A percentile compares a stretch with the other conserved stretches of the same genome.
Conservation (phyloP, 2,329 filamentous ascomycete species). For the Colletotrichum destructivum region DNA sequence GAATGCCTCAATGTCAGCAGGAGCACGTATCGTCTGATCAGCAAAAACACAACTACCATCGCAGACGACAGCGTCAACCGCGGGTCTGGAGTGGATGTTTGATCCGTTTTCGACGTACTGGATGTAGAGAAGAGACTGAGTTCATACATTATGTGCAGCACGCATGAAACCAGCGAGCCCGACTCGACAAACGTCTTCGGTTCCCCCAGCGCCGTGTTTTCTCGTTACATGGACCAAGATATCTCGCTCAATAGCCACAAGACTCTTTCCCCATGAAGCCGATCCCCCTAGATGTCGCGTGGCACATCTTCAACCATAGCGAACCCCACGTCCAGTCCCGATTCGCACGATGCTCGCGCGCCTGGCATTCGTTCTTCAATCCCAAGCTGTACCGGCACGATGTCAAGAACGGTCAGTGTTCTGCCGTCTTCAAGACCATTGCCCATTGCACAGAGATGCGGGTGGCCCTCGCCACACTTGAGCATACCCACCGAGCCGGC, state of each 20-base stretch:
- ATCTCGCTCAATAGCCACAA: neutral
- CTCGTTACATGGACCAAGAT: neutral
- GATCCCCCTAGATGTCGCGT: constrained; percentile 4
- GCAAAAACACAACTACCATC: neutral
- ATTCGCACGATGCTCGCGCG: neutral
- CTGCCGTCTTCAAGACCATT: neutral
- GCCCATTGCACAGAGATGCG: neutral
- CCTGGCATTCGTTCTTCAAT: constrained; percentile 18
- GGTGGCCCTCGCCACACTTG: neutral
- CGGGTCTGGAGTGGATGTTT: neutral
- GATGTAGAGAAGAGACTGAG: neutral
- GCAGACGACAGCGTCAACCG: neutral
- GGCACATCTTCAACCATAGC: constrained; percentile 13
- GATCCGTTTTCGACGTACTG: neutral
- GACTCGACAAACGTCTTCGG: neutral
- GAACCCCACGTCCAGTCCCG: neutral
- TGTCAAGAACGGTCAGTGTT: neutral
- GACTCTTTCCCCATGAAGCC: neutral
- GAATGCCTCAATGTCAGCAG: neutral
- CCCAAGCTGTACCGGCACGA: neutral
- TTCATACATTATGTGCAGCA: neutral
- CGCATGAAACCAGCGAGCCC: neutral
- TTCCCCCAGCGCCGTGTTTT: neutral
- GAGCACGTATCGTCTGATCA: neutral
- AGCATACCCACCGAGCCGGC: too few relatives aligned